A percentile compares a stretch with the other conserved stretches of the same genome.
phyloP scores from a whole-genome alignment of 495 filamentous ascomycete species.

The Aspergillus affinis region DNA sequence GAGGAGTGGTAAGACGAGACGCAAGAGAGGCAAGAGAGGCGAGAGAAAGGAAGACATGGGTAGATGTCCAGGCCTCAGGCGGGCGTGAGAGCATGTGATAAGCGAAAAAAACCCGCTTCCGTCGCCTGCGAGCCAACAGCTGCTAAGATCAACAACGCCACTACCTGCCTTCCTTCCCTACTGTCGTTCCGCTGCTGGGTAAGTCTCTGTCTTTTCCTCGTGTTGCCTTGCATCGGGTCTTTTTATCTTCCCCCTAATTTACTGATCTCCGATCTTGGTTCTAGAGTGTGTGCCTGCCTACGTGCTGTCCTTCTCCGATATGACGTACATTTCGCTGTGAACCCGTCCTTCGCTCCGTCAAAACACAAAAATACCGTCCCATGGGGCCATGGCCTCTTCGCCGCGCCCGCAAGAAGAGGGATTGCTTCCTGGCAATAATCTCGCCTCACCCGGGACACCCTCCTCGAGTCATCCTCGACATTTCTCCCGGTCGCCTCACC shows the following conservation, averaged over 20 bases:
- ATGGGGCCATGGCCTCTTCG: constrained; percentile 45
- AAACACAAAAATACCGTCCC: constrained; percentile 7
- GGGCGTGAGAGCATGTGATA: background rate
- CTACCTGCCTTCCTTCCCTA: constrained; percentile 2
- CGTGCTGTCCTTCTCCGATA: constrained; percentile 27
- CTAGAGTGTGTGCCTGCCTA: constrained; percentile 1
- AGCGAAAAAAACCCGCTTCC: constrained; percentile 12
- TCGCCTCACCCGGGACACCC: constrained; percentile 24
- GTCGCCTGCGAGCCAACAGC: constrained; percentile 1
- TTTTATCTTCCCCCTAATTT: background rate
- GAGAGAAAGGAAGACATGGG: background rate
- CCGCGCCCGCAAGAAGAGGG: constrained; percentile 38
- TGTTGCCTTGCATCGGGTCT: background rate
- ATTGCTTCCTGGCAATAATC: constrained; percentile 24
- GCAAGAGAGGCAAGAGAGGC: background rate
- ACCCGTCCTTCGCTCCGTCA: constrained; percentile 5
- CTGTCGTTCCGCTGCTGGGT: background rate
- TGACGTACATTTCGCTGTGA: constrained; percentile 34
- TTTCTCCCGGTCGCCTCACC: constrained; percentile 74
- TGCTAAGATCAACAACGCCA: background rate
- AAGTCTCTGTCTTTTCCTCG: background rate
- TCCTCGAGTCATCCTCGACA: constrained; percentile 40
- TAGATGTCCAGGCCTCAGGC: too few species aligned
- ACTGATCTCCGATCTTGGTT: background rate
- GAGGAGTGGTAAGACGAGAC: too few species aligned